Conservation (phyloP, 345 rosid species). For the Camelina sativa region DNA sequence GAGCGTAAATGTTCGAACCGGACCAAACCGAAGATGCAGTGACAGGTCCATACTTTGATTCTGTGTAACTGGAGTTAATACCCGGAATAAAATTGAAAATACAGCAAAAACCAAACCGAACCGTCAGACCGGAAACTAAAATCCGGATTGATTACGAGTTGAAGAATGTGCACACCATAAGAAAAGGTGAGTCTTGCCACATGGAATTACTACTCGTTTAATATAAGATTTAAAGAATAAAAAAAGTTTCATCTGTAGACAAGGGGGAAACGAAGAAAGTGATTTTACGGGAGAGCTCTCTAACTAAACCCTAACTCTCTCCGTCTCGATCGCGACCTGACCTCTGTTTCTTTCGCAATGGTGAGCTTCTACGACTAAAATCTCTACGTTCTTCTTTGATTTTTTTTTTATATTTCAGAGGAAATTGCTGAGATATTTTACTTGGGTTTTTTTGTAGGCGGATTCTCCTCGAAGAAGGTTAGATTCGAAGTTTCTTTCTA, state of each 20-base stretch:
- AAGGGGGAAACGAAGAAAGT: constrained; percentile 18
- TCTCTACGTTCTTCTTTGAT: background rate
- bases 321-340: constrained; percentile 22
- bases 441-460: constrained; percentile 50
- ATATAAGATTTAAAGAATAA: constrained; percentile 16
- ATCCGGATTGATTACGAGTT: background rate
- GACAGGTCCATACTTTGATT: background rate
- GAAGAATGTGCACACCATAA: constrained; percentile 23
- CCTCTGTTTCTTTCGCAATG: constrained; percentile 32
- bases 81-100: background rate
- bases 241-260: constrained; percentile 3
- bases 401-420: background rate
- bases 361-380: constrained; percentile 23
- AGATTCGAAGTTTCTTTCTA: constrained; percentile 27
- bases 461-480: constrained; percentile 77
- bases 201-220: background rate
- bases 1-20: background rate
- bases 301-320: constrained; percentile 42
- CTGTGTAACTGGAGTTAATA: too few relatives aligned
- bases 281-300: constrained; percentile 14
- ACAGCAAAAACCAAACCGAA: background rate
- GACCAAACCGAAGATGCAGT: background rate
- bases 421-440: constrained; percentile 11
- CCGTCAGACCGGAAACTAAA: background rate
- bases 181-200: constrained; percentile 29